Percentiles rank a stretch among this genome's conserved stretches.
phyloP scores from a whole-genome alignment of 2,329 filamentous ascomycete species.

The Aotearoamyces nothofagi region DNA sequence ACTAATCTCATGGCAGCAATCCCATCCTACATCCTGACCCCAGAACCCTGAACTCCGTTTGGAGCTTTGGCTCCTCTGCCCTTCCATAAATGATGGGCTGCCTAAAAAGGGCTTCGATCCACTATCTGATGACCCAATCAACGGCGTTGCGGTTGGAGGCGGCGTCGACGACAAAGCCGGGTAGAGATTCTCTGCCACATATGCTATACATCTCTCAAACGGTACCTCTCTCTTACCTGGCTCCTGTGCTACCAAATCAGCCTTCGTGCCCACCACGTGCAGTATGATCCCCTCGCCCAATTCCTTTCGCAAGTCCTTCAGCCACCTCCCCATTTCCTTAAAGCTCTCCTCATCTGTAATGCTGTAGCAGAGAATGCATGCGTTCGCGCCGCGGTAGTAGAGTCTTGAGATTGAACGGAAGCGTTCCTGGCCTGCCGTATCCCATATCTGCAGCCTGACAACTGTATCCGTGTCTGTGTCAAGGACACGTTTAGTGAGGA shows the following conservation, averaged over 20 bases:
- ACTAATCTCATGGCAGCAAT: slow-evolving; percentile 92
- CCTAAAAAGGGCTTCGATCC: slow-evolving; percentile 8
- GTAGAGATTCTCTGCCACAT: slow-evolving; percentile 82
- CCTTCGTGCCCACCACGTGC: slow-evolving; percentile 90
- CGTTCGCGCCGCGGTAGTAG: slow-evolving; percentile 92
- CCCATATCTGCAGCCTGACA: slow-evolving; percentile 91
- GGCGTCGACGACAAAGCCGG: slow-evolving; percentile 54
- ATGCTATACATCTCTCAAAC: slow-evolving; percentile 90
- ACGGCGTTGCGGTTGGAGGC: slow-evolving; percentile 41
- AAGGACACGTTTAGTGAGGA: slow-evolving; percentile 64
- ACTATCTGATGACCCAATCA: slow-evolving; percentile 4
- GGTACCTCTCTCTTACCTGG: slow-evolving; percentile 68
- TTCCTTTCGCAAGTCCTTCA: slow-evolving; percentile 70
- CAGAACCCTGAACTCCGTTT: slow-evolving; percentile 66
- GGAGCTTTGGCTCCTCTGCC: slow-evolving; percentile 43
- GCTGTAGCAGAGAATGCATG: slow-evolving; percentile 87
- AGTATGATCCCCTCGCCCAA: slow-evolving; percentile 63
- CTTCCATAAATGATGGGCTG: slow-evolving; percentile 14
- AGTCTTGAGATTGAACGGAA: slow-evolving; percentile 89
- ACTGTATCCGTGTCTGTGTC: slow-evolving; percentile 76
- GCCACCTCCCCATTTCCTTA: slow-evolving; percentile 83
- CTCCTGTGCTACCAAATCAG: slow-evolving; percentile 77
- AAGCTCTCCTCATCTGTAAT: slow-evolving; percentile 81
- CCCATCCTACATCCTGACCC: slow-evolving; percentile 89
- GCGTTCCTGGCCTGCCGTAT: slow-evolving; percentile 88